These are phyloP conservation scores for Zymoseptoria pseudotritici DNA, from an alignment of 2,329 filamentous ascomycete genomes.

Conservation along the genomic window DNA sequence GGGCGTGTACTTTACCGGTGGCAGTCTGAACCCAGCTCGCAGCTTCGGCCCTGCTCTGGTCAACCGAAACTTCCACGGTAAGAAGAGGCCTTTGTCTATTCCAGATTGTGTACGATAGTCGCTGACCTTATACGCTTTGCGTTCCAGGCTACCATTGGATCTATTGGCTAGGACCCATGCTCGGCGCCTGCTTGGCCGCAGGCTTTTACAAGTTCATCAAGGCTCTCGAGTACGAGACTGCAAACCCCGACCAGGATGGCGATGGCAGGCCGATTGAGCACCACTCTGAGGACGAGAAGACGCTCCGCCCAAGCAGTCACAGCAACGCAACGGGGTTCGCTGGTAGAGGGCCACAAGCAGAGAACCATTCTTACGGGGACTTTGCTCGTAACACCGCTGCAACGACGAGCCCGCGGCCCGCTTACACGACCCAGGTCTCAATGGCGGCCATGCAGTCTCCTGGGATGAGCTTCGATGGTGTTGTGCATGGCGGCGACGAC, in stretches of 20 bases:
- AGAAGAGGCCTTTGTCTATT: slow-evolving; percentile 25
- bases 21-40: slow-evolving; percentile 28
- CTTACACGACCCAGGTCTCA: background rate
- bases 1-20: slow-evolving; percentile 29
- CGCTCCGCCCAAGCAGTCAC: background rate
- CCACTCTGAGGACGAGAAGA: background rate
- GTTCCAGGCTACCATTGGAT: background rate
- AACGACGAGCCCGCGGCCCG: background rate
- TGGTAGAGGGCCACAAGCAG: background rate
- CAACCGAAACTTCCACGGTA: slow-evolving; percentile 20
- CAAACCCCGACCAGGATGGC: slow-evolving; percentile 18
- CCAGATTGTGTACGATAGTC: background rate
- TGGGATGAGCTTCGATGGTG: background rate
- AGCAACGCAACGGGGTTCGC: background rate
- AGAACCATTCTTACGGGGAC: background rate
- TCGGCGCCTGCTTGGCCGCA: slow-evolving; percentile 24
- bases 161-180: slow-evolving; percentile 24
- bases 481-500: background rate
- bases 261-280: background rate
- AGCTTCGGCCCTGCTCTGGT: slow-evolving; percentile 29
- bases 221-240: slow-evolving; percentile 27
- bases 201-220: slow-evolving; percentile 30
- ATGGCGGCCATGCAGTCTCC: background rate
- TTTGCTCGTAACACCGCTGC: background rate
- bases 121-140: background rate